These are phyloP conservation scores for Calocybe cyanea DNA, from an alignment of 768 basidiomycete species.

Conservation along the genomic window DNA sequence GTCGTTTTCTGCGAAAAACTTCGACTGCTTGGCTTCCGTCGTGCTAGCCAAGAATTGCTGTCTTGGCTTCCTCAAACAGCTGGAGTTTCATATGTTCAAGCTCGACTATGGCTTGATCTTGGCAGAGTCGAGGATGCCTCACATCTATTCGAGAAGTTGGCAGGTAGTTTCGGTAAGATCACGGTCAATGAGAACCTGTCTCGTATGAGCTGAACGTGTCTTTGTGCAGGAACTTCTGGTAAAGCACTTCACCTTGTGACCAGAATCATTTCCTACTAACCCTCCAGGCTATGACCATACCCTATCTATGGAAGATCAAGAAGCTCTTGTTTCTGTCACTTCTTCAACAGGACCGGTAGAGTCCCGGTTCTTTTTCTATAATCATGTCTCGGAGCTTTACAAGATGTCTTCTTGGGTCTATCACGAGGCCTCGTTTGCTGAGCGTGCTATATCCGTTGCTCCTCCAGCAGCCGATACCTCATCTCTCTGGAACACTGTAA, in stretches of 20 bases:
- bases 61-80: conserved; percentile 80
- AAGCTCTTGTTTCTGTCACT: conserved; percentile 58
- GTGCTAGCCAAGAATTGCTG: conserved; percentile 59
- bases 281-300: conserved; percentile 43
- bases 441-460: conserved; percentile 74
- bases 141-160: conserved; percentile 66
- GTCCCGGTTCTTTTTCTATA: conserved; percentile 71
- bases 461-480: conserved; percentile 49
- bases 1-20: conserved; percentile 70
- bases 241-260: conserved; percentile 3
- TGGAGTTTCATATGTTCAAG: conserved; percentile 69
- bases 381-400: conserved; percentile 75
- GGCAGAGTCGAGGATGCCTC: conserved; percentile 75
- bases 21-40: conserved; percentile 57
- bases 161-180: conserved; percentile 67
- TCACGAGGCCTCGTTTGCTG: conserved; percentile 71
- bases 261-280: not conserved
- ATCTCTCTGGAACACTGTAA: conserved; percentile 77
- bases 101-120: conserved; percentile 59
- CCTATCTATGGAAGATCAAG: conserved; percentile 56
- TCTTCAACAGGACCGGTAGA: conserved; percentile 53
- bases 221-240: conserved; percentile 10
- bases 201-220: not conserved
- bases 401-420: conserved; percentile 49
- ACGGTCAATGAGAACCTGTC: not conserved